Evolutionary conservation across 1,284 basidiomycete genomes (phyloP).

Genomic region (Pascua sp.): DNA sequence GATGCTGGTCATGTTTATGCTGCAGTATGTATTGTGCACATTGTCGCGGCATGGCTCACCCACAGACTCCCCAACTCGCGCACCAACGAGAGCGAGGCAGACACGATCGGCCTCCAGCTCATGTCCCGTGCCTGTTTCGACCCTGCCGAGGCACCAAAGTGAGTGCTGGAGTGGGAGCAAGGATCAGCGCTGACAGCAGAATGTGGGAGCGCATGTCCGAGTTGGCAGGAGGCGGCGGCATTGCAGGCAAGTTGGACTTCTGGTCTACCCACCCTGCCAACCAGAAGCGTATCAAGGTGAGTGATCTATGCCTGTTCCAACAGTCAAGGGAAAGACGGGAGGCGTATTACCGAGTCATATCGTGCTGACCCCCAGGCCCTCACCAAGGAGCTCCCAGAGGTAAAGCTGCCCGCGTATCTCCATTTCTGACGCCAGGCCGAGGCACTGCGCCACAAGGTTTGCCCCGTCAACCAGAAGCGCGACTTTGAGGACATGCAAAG

Average conservation of each 20-base stretch:
- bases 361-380: not conserved
- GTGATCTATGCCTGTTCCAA: constrained; percentile 13
- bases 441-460: no score
- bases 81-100: constrained; percentile 75
- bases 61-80: constrained; percentile 73
- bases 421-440: no score
- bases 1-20: constrained; percentile 49
- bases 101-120: constrained; percentile 68
- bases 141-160: constrained; percentile 63
- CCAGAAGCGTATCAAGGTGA: constrained; percentile 64
- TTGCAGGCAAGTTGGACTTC: constrained; percentile 41
- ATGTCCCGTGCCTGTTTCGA: constrained; percentile 54
- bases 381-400: constrained; percentile 1
- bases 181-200: constrained; percentile 45
- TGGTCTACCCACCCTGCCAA: constrained; percentile 69
- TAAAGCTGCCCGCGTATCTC: not conserved
- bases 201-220: constrained; percentile 64
- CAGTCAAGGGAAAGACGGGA: no score
- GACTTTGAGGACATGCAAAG: constrained; percentile 16
- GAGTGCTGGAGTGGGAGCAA: constrained; percentile 26
- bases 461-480: no score
- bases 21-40: constrained; percentile 1
- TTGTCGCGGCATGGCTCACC: not conserved
- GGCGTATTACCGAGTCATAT: no score
- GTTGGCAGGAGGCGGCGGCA: constrained; percentile 52